Evolutionary conservation across 768 basidiomycete species (phyloP).

Genomic region (Podaxis sp.): DNA sequence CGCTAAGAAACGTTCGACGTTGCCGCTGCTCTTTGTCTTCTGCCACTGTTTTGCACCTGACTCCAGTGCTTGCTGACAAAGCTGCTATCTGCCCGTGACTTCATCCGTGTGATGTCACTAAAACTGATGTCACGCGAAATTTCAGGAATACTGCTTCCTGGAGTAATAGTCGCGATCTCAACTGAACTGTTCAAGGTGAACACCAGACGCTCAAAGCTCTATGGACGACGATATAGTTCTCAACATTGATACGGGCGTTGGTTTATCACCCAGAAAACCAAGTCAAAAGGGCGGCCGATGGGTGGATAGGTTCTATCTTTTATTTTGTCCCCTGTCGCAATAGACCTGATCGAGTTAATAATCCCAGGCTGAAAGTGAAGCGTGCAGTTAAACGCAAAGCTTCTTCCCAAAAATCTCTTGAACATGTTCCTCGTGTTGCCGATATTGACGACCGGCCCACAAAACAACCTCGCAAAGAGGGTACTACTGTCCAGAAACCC

Average conservation of each 20-base stretch:
- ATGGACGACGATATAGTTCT: constrained; percentile 78
- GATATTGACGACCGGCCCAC: constrained; percentile 32
- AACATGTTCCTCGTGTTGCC: neutral
- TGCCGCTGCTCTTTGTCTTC: constrained; percentile 5
- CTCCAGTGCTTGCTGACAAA: constrained; percentile 11
- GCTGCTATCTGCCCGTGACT: neutral
- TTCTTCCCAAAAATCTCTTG: constrained; percentile 21
- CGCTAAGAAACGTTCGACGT: neutral
- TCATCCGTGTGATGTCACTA: neutral
- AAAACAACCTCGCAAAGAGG: constrained; percentile 42
- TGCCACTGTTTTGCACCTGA: constrained; percentile 4
- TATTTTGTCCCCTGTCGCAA: neutral
- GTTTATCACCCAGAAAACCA: constrained; percentile 22
- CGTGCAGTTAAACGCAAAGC: constrained; percentile 59
- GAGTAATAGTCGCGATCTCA: neutral
- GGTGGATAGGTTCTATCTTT: constrained; percentile 60
- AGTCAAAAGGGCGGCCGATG: constrained; percentile 62
- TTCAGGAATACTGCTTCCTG: neutral
- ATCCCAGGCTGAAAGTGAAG: constrained; percentile 66
- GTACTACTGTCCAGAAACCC: neutral
- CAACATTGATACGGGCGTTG: constrained; percentile 52
- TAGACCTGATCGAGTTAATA: constrained; percentile 15
- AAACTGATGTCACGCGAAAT: neutral
- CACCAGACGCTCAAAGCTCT: neutral
- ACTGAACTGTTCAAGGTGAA: neutral